Base-by-base conservation (phyloP, 139 green algal species). In the Protoeuglena noctilucae region DNA sequence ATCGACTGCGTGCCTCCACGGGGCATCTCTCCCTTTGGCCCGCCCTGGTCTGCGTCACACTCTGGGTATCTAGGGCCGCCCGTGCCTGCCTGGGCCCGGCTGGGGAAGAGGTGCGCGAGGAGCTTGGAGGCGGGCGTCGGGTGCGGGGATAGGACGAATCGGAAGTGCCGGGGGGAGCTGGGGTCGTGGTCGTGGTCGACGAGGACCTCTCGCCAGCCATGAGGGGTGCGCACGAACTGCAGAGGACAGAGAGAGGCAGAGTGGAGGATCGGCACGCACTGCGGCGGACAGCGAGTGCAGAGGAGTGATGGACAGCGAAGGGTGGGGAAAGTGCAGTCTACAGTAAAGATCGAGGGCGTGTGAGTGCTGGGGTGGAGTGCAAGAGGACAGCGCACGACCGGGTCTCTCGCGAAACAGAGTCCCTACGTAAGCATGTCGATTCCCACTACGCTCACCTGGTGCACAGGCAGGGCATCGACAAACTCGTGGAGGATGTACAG, bases 401-500 rank as follows among this genome's bases (percentile, higher is more conserved):
- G 47, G 29, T 7, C 28, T 23, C 18, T 19, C 51, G 43, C 9
- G 47, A 23, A 27, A 48, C 51, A 7, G 47, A 16, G 9, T 57
- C 29, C 51, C 28, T 53, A 25, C 43, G 43, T 25, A 26, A 39
- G 19, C 51, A 57, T 12, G 47, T 57, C 19, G 9, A 57, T 25
- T 25, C 43, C 26, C 26, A 60, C 19, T 21, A 26, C 26, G 19
- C 25, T 25, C 53, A 98, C 96, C 48, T 95, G 85, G 64, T 96
- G 91, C 31, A 95, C 84, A 1, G 91, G 91, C 41, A 97, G 72
- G 1, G 91, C 91, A 48, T 98, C 91, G 19, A 98, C 64, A 61
- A 96, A 96, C 70, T 98, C 91, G 58, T 98, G 87, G 5, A 78
- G 87, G 2, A 98, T 79, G 65, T 83, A 78, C 12, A 97, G 52